Evolutionary conservation across 129 eudicot species (phyloP), one percentile per base, ranked within the genome.

Genomic region (Flaveria trinervia): DNA sequence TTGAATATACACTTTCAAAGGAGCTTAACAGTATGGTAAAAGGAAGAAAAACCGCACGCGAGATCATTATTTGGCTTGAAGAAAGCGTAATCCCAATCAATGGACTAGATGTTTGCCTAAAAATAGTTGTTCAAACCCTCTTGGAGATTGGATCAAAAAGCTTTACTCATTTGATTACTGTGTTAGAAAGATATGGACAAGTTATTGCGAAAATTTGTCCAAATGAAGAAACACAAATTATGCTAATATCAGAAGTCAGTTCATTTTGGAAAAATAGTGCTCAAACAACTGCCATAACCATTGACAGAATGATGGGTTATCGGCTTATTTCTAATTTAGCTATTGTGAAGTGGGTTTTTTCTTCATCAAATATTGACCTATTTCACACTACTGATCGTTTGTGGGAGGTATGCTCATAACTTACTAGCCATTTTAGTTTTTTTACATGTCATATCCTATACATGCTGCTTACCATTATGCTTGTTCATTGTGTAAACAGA

Each of bases 221-320:
- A 13, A 90, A 88, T 84, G 86, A 95, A 79, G 99, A 95, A 54
- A 86, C 84, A 46, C 97, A 95, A 67, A 86, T 91, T 49, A 52
- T 82, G 88, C 78, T 95, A 59, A 91, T 95, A 44, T 77, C 79
- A 49, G 99, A 95, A 88, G 88, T 95, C 59, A 77, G 86, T 77
- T 74, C 70, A 9, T 92, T 85, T 70, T 95, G 99, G 99, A 91
- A 83, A 82, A 95, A 91, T 69, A 91, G 86, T 74, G 82, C 94
- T 82, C 99, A 95, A 74, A 79, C 92, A 86, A 85, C 97, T 14
- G 99, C 99, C 64, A 77, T 95, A 51, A 83, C 97, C 2, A 84
- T 91, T 18, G 99, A 95, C 65, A 84, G 99, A 80, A 91, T 95
- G 99, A 95, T 95, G 99, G 90, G 97, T 65, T 95, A 95, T 89